These are phyloP conservation scores for Penicillium sp. DNA, from an alignment of 2,329 filamentous ascomycete genomes.

Conservation along the genomic window DNA sequence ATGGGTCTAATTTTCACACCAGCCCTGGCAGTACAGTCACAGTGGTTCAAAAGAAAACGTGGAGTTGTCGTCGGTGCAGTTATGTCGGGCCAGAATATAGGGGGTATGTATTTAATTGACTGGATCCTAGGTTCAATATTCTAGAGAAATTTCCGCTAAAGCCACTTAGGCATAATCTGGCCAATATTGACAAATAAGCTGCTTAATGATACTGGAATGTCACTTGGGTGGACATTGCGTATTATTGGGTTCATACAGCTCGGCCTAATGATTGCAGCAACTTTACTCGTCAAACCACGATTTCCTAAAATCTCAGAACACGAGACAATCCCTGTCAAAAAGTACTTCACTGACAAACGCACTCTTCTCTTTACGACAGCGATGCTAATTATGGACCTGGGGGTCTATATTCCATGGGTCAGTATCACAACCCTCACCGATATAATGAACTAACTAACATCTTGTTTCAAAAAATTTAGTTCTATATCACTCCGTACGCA, in stretches of 20 bases:
- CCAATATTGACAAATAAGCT: background rate
- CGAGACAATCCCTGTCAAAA: background rate
- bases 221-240: constrained; percentile 7
- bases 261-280: constrained; percentile 3
- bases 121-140: too few species aligned
- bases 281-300: background rate
- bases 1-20: constrained; percentile 11
- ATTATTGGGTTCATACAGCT: constrained; percentile 8
- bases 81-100: constrained; percentile 15
- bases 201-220: background rate
- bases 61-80: constrained; percentile 16
- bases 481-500: background rate
- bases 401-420: background rate
- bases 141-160: too few species aligned
- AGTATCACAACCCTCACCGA: background rate
- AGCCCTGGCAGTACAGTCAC: constrained; percentile 13
- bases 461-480: background rate
- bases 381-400: background rate
- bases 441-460: background rate
- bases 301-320: background rate
- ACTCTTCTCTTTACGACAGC: background rate
- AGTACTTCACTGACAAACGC: background rate
- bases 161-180: background rate
- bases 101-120: too few species aligned
- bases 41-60: constrained; percentile 9